Base-by-base conservation (phyloP, 768 basidiomycete genomes). In the Hypholoma fasciculare region DNA sequence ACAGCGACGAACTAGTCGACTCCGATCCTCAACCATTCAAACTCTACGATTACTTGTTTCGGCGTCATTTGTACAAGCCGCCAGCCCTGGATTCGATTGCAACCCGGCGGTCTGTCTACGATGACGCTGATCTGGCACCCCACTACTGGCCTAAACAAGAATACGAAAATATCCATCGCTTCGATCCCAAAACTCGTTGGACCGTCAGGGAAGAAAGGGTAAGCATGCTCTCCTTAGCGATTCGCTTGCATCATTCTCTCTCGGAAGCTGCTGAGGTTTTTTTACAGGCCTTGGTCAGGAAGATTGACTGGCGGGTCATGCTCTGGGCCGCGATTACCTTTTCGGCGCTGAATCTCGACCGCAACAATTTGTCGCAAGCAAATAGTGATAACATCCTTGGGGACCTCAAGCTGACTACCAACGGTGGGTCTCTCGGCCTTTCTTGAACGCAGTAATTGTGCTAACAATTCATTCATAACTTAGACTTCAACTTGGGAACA, bases 221-320 rank as follows among this genome's bases (percentile, higher is more conserved):
- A 30, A 53, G 72, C 64, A 0, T 6, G 11, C 11, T 34, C 30
- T 27, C 39, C 30, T 16, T 48, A 11, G 16, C 34, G 14, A 17
- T 39, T 38, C 16, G 34, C 16, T 12, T 38, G 17, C 5, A 9
- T n/a, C 53, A 36, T 23, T 13, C 3, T 8, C 48, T 37, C 6
- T 34, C 9, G 30, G 30, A 6, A 34, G 27, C 6, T 34, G 30
- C 30, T 34, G 9, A 52, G 1, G 4, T 50, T 59, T 36, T 58
- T 4, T 55, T 36, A 4, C 53, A 84, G 80, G 74, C 72, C 11
- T 66, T 85, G 9, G 65, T 84, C 23, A 72, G 84, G 44, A 85
- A 83, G 61, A 75, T 85, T 30, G 85, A 88, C 62, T 85, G 81
- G 80, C 85, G 78, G 59, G 79, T 88, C 40, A 81, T 87, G 80